Base-by-base conservation (phyloP, 2,329 filamentous ascomycete species). In the Camillea tinctor region DNA sequence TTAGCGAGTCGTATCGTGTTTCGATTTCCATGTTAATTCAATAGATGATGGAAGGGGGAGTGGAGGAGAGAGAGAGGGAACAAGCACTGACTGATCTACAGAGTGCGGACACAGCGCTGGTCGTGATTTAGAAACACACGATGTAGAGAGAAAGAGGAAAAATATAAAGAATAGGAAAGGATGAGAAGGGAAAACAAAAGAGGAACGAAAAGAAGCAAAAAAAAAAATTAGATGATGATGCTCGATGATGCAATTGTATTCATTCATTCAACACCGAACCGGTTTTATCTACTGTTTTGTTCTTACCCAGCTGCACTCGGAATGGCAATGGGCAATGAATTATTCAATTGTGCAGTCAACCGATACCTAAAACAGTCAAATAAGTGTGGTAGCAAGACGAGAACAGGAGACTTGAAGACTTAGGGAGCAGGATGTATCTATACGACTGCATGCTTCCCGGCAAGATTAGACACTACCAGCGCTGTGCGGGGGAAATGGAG, bases 211-310 rank as follows among this genome's bases (percentile, higher is more conserved):
- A 30, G 26, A 30, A 30, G 26, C 26, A 30, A 9, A 2, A 30
- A 30, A 30, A 30, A 30, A 30, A 30, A 9, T 30, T 30, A 52
- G 24, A 9, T 52, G 22, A 50, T 30, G 36, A 22, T 55, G 21
- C 22, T 22, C 51, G 48, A 57, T 57, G 56, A 57, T 57, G 56
- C 26, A 57, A 57, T 54, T 50, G 30, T 23, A 3, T 51, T 56
- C 26, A 19, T 20, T 26, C 13, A 44, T 50, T 20, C 17, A 23
- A 19, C 21, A 50, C 50, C 20, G 40, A 44, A 44, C n/a, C 23
- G 21, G 48, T 24, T 26, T 20, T 26, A 50, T 52, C 30, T 17
- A 52, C 26, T 22, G 49, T 51, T 52, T 40, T 19, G 3, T 49
- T 44, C 11, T 30, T 30, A 52, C 11, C 15, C 22, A 24, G 49